A percentile compares a stretch with the other conserved stretches of the same genome.
Conservation (phyloP, 371 early-diverging fungal species). For the Mortierella sp. region DNA sequence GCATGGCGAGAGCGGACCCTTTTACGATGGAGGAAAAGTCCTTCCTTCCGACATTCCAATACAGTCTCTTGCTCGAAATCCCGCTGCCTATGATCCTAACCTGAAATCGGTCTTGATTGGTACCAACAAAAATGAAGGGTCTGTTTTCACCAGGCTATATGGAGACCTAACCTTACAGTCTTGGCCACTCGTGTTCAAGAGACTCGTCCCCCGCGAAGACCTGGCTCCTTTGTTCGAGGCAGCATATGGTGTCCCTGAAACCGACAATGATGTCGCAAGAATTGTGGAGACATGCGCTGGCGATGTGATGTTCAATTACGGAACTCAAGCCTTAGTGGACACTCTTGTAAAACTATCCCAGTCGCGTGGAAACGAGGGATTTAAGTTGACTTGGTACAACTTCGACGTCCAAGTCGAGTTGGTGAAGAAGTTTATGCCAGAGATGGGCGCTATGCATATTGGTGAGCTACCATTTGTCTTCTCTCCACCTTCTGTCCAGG, state of each 20-base stretch:
- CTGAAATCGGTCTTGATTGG: slow-evolving; percentile 33
- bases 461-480: slow-evolving; percentile 27
- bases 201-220: slow-evolving; percentile 8
- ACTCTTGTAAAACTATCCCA: background rate
- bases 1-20: background rate
- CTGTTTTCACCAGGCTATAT: slow-evolving; percentile 1
- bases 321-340: slow-evolving; percentile 2
- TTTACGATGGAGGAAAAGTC: slow-evolving; percentile 16
- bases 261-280: slow-evolving; percentile 15
- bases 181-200: slow-evolving; percentile 15
- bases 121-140: slow-evolving; percentile 27
- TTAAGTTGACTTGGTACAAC: slow-evolving; percentile 1
- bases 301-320: slow-evolving; percentile 12
- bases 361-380: background rate
- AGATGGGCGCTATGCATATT: slow-evolving; percentile 17
- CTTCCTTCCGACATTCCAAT: slow-evolving; percentile 12
- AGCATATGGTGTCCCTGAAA: slow-evolving; percentile 17
- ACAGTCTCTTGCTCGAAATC: slow-evolving; percentile 2
- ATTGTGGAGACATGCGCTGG: background rate
- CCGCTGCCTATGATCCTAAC: slow-evolving; percentile 20
- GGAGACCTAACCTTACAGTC: background rate
- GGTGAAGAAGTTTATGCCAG: background rate
- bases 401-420: slow-evolving; percentile 5
- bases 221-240: slow-evolving; percentile 13
- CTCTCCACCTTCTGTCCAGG: background rate